Base-by-base conservation (phyloP, 352 stramenopile genomes). In the Phytophthora ohioensis region DNA sequence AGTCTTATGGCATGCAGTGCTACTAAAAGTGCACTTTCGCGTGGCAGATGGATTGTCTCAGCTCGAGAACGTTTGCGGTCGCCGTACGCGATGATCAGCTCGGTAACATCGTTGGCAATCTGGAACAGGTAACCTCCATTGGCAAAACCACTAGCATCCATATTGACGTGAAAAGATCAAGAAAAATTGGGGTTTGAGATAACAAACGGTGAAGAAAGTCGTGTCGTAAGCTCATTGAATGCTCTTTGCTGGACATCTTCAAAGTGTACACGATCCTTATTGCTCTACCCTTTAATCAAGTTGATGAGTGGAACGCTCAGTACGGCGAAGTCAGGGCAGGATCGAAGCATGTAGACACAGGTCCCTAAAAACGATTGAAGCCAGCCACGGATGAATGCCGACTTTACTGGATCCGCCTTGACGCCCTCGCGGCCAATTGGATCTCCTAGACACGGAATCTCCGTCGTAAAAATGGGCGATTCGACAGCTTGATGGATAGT, bases 281-380 rank as follows among this genome's bases (percentile, higher is more conserved):
- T 11, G 31, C 4, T 45, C 17, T n/a, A 6, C 15, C 53, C 52
- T 46, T 57, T 56, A 1, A 36, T 63, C 5, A 51, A 10, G 5
- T 69, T 43, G 15, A 57, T 63, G 31, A 69, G 35, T 9, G 34
- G 43, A 2, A 56, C 35, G 8, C 17, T 41, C 12, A 64, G 35
- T 11, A 57, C 54, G 0, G 52, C 43, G n/a, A 63, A 62, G 13
- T 52, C 45, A 0, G 32, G 35, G 21, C 43, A 69, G n/a, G 53
- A 57, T 4, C 51, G 49, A 12, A 67, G 31, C 8, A 58, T 52
- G 53, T 69, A 57, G 6, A 69, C 61, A n/a, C 52, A 69, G 8
- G 42, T 57, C 2, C 61, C 52, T 31, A 69, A 30, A 6, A 63
- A 57, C 2, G 60, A 51, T 11, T 68, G 42, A 21, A 68, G 31